Evolutionary conservation across 257 asterid species (phyloP), one percentile per base, ranked within the genome.

Genomic region (Penstemon eatonii): DNA sequence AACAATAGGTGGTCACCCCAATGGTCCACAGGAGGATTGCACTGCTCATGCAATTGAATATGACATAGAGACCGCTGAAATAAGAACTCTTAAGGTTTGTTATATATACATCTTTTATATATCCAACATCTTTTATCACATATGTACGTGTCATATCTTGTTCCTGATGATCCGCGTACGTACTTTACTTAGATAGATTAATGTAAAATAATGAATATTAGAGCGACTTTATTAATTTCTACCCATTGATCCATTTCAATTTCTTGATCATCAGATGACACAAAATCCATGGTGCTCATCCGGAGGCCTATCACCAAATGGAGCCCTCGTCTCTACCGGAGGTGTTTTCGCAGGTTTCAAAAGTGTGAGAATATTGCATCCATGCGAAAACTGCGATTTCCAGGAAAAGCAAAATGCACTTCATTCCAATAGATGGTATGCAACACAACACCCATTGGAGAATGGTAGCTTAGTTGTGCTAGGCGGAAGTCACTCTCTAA

Each of bases 221-320:
- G 33, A 1, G 33, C 33, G 33, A 25, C 3, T 25, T 25, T 25
- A 25, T 1, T 25, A 25, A 0, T 25, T 25, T 25, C 33, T 2
- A 1, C 33, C 33, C 33, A 25, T 25, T 25, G 33, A 25, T 25
- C 33, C 33, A 25, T 25, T 25, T 25, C 33, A 25, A 25, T 25
- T 25, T 25, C 33, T 1, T 63, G 56, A 9, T 45, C 13, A 44
- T 11, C 79, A 94, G 99, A 0, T 94, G 50, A 68, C 49, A 3
- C 39, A 66, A 18, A 90, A 95, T 81, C 96, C 96, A 36, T 94
- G 99, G 99, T 94, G 99, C 79, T 94, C 99, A 37, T 76, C 89
- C 4, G 99, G 97, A n/a, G 87, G 89, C 57, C 76, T 94, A 38
- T 65, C 85, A 5, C 43, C 54, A 18, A 70, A 65, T 3, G 97